Conservation (phyloP, 2,329 filamentous ascomycete genomes). For the Ceratocystis diversiconidia region DNA sequence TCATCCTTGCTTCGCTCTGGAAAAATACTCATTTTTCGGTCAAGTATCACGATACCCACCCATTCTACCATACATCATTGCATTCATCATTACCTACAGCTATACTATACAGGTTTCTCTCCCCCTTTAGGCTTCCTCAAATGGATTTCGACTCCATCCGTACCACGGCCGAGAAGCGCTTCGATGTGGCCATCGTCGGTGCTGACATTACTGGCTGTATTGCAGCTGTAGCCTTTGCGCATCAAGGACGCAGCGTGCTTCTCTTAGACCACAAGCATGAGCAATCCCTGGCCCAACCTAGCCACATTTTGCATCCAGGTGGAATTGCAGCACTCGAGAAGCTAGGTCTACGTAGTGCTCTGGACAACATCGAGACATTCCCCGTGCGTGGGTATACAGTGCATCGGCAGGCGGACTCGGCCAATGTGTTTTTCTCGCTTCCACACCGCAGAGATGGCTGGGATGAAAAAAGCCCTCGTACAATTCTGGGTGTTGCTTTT, state of each 20-base stretch:
- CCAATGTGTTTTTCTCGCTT: constrained; percentile 10
- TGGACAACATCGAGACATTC: constrained; percentile 57
- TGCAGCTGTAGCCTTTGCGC: constrained; percentile 66
- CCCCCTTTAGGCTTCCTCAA: not conserved
- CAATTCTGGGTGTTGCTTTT: not conserved
- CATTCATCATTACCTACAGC: not conserved
- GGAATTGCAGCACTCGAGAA: constrained; percentile 67
- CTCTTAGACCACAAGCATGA: constrained; percentile 54
- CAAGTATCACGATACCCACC: not conserved
- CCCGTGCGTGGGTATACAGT: constrained; percentile 14
- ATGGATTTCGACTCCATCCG: not conserved
- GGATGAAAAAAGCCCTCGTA: not conserved
- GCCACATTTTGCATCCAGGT: constrained; percentile 84
- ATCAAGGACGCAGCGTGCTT: constrained; percentile 81
- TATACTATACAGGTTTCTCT: not conserved
- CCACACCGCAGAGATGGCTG: constrained; percentile 1
- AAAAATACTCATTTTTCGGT: not conserved
- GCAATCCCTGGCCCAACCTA: constrained; percentile 87
- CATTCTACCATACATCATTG: not conserved
- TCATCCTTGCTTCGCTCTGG: not conserved
- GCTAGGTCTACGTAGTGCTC: constrained; percentile 64
- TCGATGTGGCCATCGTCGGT: constrained; percentile 65
- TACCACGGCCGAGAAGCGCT: constrained; percentile 5
- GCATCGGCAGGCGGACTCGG: not conserved
- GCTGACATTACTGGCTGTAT: constrained; percentile 84